Evolutionary conservation across 306 rosid genomes (phyloP).

Genomic region (Adenanthera pavonina): DNA sequence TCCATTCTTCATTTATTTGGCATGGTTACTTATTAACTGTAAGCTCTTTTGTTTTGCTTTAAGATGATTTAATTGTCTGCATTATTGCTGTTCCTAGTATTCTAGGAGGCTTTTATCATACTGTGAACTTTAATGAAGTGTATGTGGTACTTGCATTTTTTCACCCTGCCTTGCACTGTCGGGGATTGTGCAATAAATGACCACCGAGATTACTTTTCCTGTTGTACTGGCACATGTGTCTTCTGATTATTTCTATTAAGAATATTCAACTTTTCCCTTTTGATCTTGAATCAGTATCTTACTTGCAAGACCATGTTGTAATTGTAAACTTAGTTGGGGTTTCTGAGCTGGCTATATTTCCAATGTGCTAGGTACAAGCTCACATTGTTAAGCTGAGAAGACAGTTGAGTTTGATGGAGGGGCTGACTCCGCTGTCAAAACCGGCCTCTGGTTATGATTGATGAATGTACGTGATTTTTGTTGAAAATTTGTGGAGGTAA

Average conservation of each 20-base stretch:
- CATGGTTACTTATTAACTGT: not conserved
- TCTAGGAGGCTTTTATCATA: constrained; percentile 32
- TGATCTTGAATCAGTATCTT: constrained; percentile 14
- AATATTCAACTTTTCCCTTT: not conserved
- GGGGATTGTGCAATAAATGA: constrained; percentile 20
- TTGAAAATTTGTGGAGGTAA: constrained; percentile 15
- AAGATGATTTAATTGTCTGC: constrained; percentile 1
- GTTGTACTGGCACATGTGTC: constrained; percentile 25
- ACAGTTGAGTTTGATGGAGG: constrained; percentile 83
- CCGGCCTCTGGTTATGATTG: constrained; percentile 74
- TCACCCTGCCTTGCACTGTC: not conserved
- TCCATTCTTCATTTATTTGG: constrained; percentile 26
- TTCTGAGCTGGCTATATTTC: constrained; percentile 41
- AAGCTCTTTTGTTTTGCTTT: constrained; percentile 5
- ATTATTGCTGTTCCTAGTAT: constrained; percentile 22
- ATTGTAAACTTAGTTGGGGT: constrained; percentile 15
- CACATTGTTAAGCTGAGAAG: constrained; percentile 85
- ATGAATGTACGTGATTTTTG: constrained; percentile 53
- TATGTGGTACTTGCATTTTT: constrained; percentile 1
- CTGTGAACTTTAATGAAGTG: constrained; percentile 15
- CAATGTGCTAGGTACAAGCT: constrained; percentile 81
- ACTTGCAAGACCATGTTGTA: not conserved
- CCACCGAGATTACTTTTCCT: constrained; percentile 8
- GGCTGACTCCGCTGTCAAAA: constrained; percentile 75
- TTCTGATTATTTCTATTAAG: constrained; percentile 27